A percentile compares a stretch with the other conserved stretches of the same genome.
Evolutionary conservation across 176 grass and related monocot species (phyloP).

Genomic region (Thinopyrum elongatum): DNA sequence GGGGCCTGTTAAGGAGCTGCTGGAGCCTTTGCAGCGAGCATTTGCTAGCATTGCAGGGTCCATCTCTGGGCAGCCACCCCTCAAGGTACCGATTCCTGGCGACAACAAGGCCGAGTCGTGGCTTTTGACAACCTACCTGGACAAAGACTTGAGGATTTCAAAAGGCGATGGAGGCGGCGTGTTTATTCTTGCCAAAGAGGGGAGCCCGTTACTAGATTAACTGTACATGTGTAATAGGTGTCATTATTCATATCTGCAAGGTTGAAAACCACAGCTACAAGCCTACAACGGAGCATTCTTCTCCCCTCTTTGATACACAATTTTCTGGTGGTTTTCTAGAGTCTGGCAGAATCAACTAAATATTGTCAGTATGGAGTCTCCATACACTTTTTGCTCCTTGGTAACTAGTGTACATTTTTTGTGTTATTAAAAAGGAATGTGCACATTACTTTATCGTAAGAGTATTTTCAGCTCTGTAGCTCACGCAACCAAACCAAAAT

Average conservation of each 20-base stretch:
- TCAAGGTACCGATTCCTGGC: conserved; percentile 61
- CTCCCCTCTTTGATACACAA: not conserved
- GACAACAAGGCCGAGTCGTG: conserved; percentile 63
- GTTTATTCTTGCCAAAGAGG: conserved; percentile 89
- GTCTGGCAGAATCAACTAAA: not conserved
- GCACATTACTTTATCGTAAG: not conserved
- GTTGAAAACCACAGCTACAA: not conserved
- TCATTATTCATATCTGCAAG: conserved; percentile 1
- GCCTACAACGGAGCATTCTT: not conserved
- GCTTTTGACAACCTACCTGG: conserved; percentile 93
- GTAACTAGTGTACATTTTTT: not conserved
- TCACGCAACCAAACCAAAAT: not conserved
- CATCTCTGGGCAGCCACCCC: conserved; percentile 81
- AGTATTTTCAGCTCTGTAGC: not conserved
- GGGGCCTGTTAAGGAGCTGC: conserved; percentile 52
- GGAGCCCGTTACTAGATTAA: conserved; percentile 70
- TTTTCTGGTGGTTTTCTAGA: not conserved
- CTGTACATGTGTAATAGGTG: conserved; percentile 31
- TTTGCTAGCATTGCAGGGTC: conserved; percentile 60
- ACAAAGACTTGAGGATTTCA: conserved; percentile 87
- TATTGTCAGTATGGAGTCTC: not conserved
- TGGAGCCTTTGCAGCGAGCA: conserved; percentile 66
- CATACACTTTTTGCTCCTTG: not conserved
- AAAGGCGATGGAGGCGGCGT: conserved; percentile 85
- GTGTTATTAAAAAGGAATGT: not conserved